phyloP scores from a whole-genome alignment of 2,329 filamentous ascomycete genomes.

The Fusarium bulbicola region DNA sequence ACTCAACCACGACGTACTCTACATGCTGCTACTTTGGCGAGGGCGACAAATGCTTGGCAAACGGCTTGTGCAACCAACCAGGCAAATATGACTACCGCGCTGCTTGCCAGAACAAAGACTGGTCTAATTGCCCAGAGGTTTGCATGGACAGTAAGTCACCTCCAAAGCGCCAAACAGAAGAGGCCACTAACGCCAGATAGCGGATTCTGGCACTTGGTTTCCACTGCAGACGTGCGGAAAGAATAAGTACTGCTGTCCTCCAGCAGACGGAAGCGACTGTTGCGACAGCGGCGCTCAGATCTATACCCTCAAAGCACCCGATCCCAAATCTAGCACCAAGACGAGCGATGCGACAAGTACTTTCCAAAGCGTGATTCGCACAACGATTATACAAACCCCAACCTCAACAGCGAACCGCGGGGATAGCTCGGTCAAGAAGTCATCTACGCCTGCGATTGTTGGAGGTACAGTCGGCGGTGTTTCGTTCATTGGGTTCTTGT shows the following conservation, averaged over 20 bases:
- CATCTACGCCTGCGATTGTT: slow-evolving; percentile 16
- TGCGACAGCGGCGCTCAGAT: slow-evolving; percentile 29
- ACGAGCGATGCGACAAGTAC: not conserved
- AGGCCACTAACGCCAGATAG: not conserved
- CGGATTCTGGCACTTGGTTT: slow-evolving; percentile 22
- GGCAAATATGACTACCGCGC: slow-evolving; percentile 30
- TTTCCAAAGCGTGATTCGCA: not conserved
- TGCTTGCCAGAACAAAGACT: slow-evolving; percentile 36
- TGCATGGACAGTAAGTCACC: slow-evolving; percentile 31
- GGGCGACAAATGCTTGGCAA: slow-evolving; percentile 32
- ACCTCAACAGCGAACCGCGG: not conserved
- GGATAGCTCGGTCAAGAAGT: not conserved
- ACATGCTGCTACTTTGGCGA: slow-evolving; percentile 39
- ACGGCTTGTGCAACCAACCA: slow-evolving; percentile 30
- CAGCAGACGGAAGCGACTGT: slow-evolving; percentile 16
- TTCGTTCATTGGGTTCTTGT: slow-evolving; percentile 23
- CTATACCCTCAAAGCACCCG: slow-evolving; percentile 20
- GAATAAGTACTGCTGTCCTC: slow-evolving; percentile 37
- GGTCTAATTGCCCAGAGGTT: slow-evolving; percentile 31
- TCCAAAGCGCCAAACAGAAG: fast-evolving
- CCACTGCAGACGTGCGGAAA: slow-evolving; percentile 17
- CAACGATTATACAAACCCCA: not conserved
- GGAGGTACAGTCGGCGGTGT: slow-evolving; percentile 32
- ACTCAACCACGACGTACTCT: slow-evolving; percentile 23
- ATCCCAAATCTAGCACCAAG: not conserved